Conservation (phyloP, 352 stramenopile species). For the Globisporangium lucens region DNA sequence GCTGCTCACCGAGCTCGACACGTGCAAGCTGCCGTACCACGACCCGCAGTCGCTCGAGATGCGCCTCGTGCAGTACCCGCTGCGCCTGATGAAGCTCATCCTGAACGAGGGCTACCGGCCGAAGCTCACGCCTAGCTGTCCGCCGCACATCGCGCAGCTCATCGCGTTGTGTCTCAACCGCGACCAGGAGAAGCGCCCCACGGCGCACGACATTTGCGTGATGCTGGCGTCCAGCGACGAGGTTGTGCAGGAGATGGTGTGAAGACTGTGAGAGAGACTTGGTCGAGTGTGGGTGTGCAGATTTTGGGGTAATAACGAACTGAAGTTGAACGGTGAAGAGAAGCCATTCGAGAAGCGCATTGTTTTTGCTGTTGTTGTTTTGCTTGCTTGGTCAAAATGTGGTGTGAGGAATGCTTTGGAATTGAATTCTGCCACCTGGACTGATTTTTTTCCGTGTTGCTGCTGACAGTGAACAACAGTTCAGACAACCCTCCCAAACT, state of each 20-base stretch:
- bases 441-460: too few species aligned
- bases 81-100: slow-evolving; percentile 60
- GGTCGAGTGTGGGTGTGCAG: not conserved
- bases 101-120: slow-evolving; percentile 57
- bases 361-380: too few species aligned
- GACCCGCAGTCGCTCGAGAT: slow-evolving; percentile 39
- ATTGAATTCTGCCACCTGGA: too few species aligned
- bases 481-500: too few species aligned
- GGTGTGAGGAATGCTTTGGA: too few species aligned
- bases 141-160: slow-evolving; percentile 55
- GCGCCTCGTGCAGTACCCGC: slow-evolving; percentile 43
- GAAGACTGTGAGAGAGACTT: not conserved
- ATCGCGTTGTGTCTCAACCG: slow-evolving; percentile 50
- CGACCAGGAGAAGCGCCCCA: slow-evolving; percentile 47
- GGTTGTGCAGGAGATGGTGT: slow-evolving; percentile 9
- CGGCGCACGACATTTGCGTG: slow-evolving; percentile 40
- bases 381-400: too few species aligned
- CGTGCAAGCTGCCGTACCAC: slow-evolving; percentile 64
- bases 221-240: slow-evolving; percentile 23
- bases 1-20: slow-evolving; percentile 73
- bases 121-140: slow-evolving; percentile 47
- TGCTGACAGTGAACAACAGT: too few species aligned
- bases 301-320: not conserved
- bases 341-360: not conserved
- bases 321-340: not conserved